Evolutionary conservation across 176 grass and related monocot genomes (phyloP).

Genomic region (Hordeum vulgare): MorexV3_pseudomolecules_assembly NC_058524.1:302542444-302542943

Average conservation of each 20-base stretch:
- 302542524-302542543: conserved; percentile 58
- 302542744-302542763: conserved; percentile 70
- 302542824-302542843: neutral
- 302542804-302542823: conserved; percentile 58
- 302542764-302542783: conserved; percentile 47
- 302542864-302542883: conserved; percentile 67
- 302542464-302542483: conserved; percentile 16
- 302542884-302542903: conserved; percentile 94
- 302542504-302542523: conserved; percentile 51
- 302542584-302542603: conserved; percentile 75
- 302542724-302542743: conserved; percentile 58
- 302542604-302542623: conserved; percentile 71
- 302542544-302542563: conserved; percentile 58
- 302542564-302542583: conserved; percentile 37
- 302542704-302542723: conserved; percentile 67
- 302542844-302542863: conserved; percentile 44
- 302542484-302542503: neutral
- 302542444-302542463: neutral
- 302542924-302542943: conserved; percentile 83
- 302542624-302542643: too few species aligned
- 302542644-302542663: too few species aligned
- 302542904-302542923: conserved; percentile 88
- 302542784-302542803: conserved; percentile 50
- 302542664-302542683: conserved; percentile 94
- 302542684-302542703: conserved; percentile 61